Evolutionary conservation across 768 basidiomycete species (phyloP), one percentile per base, ranked within the genome.

Genomic region (Cystofilobasidium ferigula): DNA sequence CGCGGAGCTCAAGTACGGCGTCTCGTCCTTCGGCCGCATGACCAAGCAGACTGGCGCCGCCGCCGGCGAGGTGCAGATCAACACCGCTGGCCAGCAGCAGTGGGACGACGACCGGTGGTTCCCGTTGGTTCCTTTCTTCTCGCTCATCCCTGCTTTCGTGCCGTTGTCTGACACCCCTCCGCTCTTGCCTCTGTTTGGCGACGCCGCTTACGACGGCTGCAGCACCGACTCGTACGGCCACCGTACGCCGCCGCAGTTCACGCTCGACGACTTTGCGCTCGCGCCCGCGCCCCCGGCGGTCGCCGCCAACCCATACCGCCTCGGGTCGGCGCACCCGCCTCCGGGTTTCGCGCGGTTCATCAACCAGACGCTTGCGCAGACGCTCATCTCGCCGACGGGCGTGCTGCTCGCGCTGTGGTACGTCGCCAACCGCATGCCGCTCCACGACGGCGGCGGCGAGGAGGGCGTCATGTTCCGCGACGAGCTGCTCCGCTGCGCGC

Each of bases 341-440:
- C 40, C 57, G 3, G 40, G 68, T 1, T 71, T 71, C 53, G 51
- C 47, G 36, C 64, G 69, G 22, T 71, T 70, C 57, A 63, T 69
- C 58, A 62, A 69, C 61, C 69, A 67, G 48, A 71, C 71, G 8
- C 64, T 71, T 30, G 69, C 69, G 30, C 71, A 71, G 59, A 71
- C 71, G 34, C 56, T 71, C 47, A 64, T 71, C 53, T 63, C 67
- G 28, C 69, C 71, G 4, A 66, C 69, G 35, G 71, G 67, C 26
- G 65, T 71, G 40, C 51, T 71, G 35, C 69, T 71, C 53, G 61
- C 69, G 24, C 68, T 71, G 18, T 71, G 71, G 71, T 71, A 71
- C 68, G 68, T 71, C 66, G 57, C 54, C 57, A 40, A 54, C 32
- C 51, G 68, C 10, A 48, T 69, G 30, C 69, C 71, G 5, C 57